Evolutionary conservation across 2,329 filamentous ascomycete genomes (phyloP), one percentile per base, ranked within the genome.

Genomic region (Aspergillus japonicus): DNA sequence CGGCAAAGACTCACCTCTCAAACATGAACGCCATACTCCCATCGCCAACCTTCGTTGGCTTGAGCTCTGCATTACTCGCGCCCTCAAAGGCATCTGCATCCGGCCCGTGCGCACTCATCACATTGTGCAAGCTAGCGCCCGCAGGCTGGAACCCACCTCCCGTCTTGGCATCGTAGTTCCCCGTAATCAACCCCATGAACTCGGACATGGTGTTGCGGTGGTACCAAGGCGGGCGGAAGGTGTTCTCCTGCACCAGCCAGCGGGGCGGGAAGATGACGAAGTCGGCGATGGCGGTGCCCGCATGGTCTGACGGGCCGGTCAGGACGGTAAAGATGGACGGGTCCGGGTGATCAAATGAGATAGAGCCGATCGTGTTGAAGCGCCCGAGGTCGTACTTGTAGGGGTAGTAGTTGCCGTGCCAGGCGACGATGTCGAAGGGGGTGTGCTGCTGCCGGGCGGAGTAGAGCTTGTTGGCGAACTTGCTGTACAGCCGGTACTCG

Each of bases 381-480:
- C 89, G 85, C 26, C 87, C 88, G 1, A 93, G 82, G 68, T 92
- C 90, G 77, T 93, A 93, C 76, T 93, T 93, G 82, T 87, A 91
- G 0, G 90, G 90, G 62, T 89, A 89, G 76, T 92, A 92, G 63
- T 86, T 89, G 49, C 90, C 90, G 70, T 93, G 89, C 89, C 89
- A 93, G 3, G 87, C 89, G 3, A 92, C 89, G 0, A 93, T 85
- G 67, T 93, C 89, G 68, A 92, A 93, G 0, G 90, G 89, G 0
- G 87, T 88, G 72, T 92, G 90, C 11, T 81, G 73, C 75, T 92
- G 89, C 47, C 73, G 80, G 6, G 87, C 87, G 42, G 79, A 77
- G 76, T 90, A 92, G 54, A 91, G 83, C 50, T 81, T 79, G 65
- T 88, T 87, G 70, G 86, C 85, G 69, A 90, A 88, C 73, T 90